A percentile compares a stretch with the other conserved stretches of the same genome.
Evolutionary conservation across 2,329 filamentous ascomycete species (phyloP).

Genomic region (Pseudocercospora crystallina): DNA sequence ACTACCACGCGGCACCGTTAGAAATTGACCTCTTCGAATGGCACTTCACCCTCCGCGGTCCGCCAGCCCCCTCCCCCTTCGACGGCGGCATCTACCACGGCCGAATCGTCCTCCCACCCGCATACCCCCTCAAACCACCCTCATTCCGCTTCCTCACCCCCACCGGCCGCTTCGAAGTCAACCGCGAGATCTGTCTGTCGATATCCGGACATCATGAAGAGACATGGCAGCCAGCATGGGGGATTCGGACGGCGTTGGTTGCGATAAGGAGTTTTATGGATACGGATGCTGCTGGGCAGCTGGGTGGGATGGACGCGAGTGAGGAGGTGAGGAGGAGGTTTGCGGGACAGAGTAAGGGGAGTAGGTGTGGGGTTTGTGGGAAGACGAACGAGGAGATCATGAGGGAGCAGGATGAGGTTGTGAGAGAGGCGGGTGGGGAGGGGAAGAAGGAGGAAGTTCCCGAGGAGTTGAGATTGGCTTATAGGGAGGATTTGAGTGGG

Average conservation of each 20-base stretch:
- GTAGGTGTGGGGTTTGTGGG: constrained; percentile 67
- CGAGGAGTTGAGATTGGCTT: constrained; percentile 63
- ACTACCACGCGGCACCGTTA: constrained; percentile 81
- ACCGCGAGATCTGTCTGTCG: constrained; percentile 92
- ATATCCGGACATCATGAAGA: constrained; percentile 97
- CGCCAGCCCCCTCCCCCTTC: constrained; percentile 75
- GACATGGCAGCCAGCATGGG: constrained; percentile 98
- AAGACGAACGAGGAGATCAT: constrained; percentile 74
- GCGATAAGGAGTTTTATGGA: constrained; percentile 90
- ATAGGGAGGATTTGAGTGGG: constrained; percentile 67
- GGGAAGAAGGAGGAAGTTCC: constrained; percentile 51
- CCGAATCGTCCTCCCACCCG: constrained; percentile 83
- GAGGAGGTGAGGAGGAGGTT: constrained; percentile 66
- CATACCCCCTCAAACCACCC: constrained; percentile 88
- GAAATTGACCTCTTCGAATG: constrained; percentile 94
- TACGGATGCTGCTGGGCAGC: constrained; percentile 79
- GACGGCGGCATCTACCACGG: constrained; percentile 87
- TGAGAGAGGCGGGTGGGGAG: constrained; percentile 46
- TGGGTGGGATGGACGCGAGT: constrained; percentile 81
- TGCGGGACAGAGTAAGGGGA: constrained; percentile 65
- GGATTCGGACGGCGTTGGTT: constrained; percentile 81
- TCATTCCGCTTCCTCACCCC: constrained; percentile 95
- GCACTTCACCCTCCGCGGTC: constrained; percentile 96
- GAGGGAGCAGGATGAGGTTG: constrained; percentile 63
- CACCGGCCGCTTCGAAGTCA: constrained; percentile 89